Conservation (phyloP, 441 rosid genomes). For the Flueggea neowawraea region DNA sequence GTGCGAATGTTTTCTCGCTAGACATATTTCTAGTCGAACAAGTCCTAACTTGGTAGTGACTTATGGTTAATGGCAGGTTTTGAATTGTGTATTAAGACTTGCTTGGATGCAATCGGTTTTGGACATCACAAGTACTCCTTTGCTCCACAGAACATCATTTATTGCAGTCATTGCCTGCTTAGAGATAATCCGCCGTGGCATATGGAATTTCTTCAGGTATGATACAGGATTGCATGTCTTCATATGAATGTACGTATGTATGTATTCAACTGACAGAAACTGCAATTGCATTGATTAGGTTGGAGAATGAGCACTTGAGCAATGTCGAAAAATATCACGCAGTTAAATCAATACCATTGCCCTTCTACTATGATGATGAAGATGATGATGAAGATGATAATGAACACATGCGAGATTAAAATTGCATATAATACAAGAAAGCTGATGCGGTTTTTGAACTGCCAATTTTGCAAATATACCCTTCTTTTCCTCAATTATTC, state of each 20-base stretch:
- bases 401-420: not conserved
- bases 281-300: constrained; percentile 29
- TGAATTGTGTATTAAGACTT: constrained; percentile 69
- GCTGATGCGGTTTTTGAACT: not conserved
- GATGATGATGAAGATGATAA: constrained; percentile 26
- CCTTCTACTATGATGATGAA: constrained; percentile 41
- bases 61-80: constrained; percentile 36
- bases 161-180: constrained; percentile 51
- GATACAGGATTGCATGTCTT: too few species aligned
- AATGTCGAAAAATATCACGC: constrained; percentile 86
- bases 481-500: not conserved
- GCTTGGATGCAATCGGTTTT: constrained; percentile 86
- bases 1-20: too few species aligned
- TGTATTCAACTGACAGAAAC: too few species aligned
- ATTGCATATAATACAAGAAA: not conserved
- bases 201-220: constrained; percentile 94
- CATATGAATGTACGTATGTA: too few species aligned
- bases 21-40: not conserved
- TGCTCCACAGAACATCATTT: constrained; percentile 56
- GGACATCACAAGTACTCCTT: constrained; percentile 50
- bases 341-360: constrained; percentile 77
- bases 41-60: not conserved
- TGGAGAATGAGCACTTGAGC: constrained; percentile 94
- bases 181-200: constrained; percentile 87
- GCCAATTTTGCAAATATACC: too few species aligned